These are phyloP conservation scores for Diaporthe batatas DNA, from an alignment of 2,329 filamentous ascomycete species.

Conservation along the genomic window DNA sequence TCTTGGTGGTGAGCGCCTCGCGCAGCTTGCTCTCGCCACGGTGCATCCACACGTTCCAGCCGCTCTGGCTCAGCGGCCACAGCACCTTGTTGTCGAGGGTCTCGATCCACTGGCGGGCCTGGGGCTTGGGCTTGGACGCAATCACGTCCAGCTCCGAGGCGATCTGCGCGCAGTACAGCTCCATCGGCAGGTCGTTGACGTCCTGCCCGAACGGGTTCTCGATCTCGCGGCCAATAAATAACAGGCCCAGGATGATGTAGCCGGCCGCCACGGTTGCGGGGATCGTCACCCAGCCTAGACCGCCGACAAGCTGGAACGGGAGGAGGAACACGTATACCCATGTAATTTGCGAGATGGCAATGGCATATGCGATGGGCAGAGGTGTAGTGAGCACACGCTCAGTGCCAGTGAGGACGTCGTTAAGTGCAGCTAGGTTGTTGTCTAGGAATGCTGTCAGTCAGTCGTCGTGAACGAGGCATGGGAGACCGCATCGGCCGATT, in stretches of 20 bases:
- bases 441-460: slow-evolving; percentile 37
- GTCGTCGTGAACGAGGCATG: neutral
- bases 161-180: slow-evolving; percentile 75
- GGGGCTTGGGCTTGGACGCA: slow-evolving; percentile 66
- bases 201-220: slow-evolving; percentile 79
- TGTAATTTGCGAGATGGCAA: slow-evolving; percentile 82
- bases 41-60: slow-evolving; percentile 62
- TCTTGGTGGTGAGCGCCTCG: slow-evolving; percentile 56
- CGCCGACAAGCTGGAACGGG: slow-evolving; percentile 76
- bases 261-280: slow-evolving; percentile 74
- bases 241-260: slow-evolving; percentile 80
- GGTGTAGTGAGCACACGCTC: slow-evolving; percentile 82
- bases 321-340: slow-evolving; percentile 81
- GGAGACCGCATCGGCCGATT: neutral
- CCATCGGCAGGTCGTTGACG: slow-evolving; percentile 76
- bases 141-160: slow-evolving; percentile 75
- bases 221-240: slow-evolving; percentile 76
- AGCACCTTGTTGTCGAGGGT: slow-evolving; percentile 55
- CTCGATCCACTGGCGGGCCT: slow-evolving; percentile 63
- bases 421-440: slow-evolving; percentile 66
- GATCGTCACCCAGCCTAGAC: slow-evolving; percentile 77
- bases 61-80: slow-evolving; percentile 58
- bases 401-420: slow-evolving; percentile 75
- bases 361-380: slow-evolving; percentile 79
- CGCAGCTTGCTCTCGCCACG: slow-evolving; percentile 61